Evolutionary conservation across 371 early-diverging fungal species (phyloP).

Genomic region (Mucor ambiguus): DNA sequence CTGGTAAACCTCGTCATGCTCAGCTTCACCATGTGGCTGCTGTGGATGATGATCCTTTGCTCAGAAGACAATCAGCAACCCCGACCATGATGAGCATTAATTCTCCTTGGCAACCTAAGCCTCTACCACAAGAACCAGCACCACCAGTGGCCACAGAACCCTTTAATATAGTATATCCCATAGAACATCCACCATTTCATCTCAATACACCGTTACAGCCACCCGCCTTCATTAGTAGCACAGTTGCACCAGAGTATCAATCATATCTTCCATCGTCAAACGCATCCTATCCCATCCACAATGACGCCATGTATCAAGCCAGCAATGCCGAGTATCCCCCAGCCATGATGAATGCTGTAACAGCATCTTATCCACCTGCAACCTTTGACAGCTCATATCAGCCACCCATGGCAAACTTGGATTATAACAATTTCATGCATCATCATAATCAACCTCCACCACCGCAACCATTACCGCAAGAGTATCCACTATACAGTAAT

Average conservation of each 20-base stretch:
- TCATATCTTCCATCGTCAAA: conserved; percentile 8
- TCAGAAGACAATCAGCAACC: conserved; percentile 17
- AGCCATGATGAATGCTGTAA: conserved; percentile 6
- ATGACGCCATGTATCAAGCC: neutral
- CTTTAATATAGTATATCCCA: conserved; percentile 1
- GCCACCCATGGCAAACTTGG: neutral
- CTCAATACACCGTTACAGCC: conserved; percentile 5
- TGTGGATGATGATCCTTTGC: conserved; percentile 3
- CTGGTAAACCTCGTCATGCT: conserved; percentile 24
- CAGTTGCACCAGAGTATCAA: neutral
- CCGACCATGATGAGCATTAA: conserved; percentile 7
- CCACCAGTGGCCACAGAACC: conserved; percentile 7
- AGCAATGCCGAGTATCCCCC: neutral
- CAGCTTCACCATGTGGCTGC: conserved; percentile 9
- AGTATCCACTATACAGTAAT: neutral
- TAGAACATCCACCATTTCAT: conserved; percentile 14
- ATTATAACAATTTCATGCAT: neutral
- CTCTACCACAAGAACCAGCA: conserved; percentile 20
- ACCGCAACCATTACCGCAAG: neutral
- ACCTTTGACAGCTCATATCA: neutral
- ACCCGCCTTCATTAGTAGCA: conserved; percentile 2
- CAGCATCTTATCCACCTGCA: neutral
- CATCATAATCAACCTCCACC: neutral
- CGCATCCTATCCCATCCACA: neutral
- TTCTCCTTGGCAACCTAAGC: conserved; percentile 18